Conservation (phyloP, 371 early-diverging fungal species). For the Apophysomyces elegans region DNA sequence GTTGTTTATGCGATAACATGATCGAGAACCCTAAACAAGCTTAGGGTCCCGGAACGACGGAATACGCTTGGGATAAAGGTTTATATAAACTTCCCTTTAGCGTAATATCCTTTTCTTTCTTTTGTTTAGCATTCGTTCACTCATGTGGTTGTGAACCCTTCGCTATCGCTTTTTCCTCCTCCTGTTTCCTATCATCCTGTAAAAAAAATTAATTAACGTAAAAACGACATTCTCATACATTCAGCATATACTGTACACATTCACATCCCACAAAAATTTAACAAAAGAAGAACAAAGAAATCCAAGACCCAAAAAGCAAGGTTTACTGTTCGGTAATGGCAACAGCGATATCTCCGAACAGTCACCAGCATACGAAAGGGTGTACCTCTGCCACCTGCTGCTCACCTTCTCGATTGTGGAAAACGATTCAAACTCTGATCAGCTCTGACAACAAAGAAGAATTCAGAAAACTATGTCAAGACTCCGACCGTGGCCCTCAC, state of each 20-base stretch:
- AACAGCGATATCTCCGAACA: background rate
- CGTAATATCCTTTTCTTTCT: background rate
- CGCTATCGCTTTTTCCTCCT: background rate
- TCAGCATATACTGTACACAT: too few relatives aligned
- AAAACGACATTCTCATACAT: background rate
- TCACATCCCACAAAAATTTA: background rate
- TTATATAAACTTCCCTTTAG: background rate
- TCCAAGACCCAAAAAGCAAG: background rate
- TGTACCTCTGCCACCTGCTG: conserved; percentile 23
- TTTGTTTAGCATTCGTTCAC: background rate
- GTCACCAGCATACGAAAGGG: conserved; percentile 15
- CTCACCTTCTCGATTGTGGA: conserved; percentile 27
- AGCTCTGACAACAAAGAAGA: conserved; percentile 19
- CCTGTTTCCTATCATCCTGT: conserved; percentile 9
- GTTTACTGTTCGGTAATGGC: conserved; percentile 13
- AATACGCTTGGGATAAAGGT: conserved; percentile 8
- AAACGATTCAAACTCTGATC: conserved; percentile 22
- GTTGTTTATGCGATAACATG: conserved; percentile 15
- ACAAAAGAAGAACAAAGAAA: conserved; percentile 2
- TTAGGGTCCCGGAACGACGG: conserved; percentile 10
- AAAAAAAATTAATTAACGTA: background rate
- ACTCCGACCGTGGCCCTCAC: conserved; percentile 13
- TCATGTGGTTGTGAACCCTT: conserved; percentile 5
- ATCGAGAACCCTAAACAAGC: conserved; percentile 13
- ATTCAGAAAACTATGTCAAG: conserved; percentile 12